phyloP scores from a whole-genome alignment of 169 alveolate genomes.

The Perkinsus olseni region DNA sequence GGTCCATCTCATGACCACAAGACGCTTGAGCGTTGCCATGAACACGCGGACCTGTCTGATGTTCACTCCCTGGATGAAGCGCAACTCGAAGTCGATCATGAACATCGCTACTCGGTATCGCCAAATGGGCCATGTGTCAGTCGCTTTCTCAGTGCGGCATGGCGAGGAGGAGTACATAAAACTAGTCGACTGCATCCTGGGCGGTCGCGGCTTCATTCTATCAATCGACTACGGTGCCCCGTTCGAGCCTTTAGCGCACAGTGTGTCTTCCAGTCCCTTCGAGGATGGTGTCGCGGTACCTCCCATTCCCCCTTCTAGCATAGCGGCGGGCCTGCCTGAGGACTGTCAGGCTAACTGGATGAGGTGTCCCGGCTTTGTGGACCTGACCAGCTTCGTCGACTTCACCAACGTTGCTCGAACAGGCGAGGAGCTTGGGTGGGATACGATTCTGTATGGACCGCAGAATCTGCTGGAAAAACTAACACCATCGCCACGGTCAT shows the following conservation, averaged over 20 bases:
- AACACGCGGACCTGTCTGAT: neutral
- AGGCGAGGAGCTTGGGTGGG: neutral
- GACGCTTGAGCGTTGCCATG: neutral
- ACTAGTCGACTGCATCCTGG: neutral
- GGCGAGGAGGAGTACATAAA: conserved; percentile 6
- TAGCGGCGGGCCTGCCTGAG: neutral
- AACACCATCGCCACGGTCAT: neutral
- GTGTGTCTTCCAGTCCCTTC: neutral
- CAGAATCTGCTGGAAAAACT: neutral
- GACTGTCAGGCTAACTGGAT: conserved; percentile 8
- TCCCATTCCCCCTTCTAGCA: neutral
- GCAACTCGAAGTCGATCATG: neutral
- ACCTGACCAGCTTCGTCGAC: conserved; percentile 5
- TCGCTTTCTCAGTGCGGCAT: neutral
- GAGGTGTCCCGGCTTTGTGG: neutral
- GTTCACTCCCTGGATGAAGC: neutral
- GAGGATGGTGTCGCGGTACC: conserved; percentile 2
- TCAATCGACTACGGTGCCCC: conserved; percentile 7
- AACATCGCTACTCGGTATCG: neutral
- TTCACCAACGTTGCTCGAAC: neutral
- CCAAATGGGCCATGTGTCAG: neutral
- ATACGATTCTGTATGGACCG: neutral
- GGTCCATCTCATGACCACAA: neutral
- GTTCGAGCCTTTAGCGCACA: conserved; percentile 5
- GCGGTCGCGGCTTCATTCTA: neutral